phyloP scores from a whole-genome alignment of 2,329 filamentous ascomycete species.

The Cylindrodendrum hubeiense region DNA sequence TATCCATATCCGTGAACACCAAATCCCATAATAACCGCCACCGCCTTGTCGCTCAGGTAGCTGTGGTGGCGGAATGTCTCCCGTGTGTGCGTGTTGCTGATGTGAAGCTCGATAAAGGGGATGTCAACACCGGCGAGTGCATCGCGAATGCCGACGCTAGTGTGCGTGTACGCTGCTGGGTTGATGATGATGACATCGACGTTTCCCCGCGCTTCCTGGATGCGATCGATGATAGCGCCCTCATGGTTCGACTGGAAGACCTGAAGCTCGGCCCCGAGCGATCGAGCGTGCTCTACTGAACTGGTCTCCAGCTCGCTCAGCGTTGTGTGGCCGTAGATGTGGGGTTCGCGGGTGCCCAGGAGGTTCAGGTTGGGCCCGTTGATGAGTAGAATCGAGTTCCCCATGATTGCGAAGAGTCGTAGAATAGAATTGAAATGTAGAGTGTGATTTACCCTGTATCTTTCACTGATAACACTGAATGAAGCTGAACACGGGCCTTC shows the following conservation, averaged over 20 bases:
- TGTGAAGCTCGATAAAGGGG: constrained; percentile 83
- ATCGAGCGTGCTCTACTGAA: constrained; percentile 62
- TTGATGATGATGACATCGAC: constrained; percentile 81
- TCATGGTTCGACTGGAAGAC: constrained; percentile 84
- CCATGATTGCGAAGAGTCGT: background rate
- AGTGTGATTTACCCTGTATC: background rate
- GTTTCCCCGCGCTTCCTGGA: constrained; percentile 72
- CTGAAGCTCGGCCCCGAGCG: background rate
- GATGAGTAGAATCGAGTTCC: constrained; percentile 72
- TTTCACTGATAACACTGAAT: too few relatives aligned
- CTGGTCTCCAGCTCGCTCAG: constrained; percentile 69
- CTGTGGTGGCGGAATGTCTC: constrained; percentile 76
- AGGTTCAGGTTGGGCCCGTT: constrained; percentile 90
- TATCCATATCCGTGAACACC: constrained; percentile 18
- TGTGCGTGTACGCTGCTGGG: constrained; percentile 81
- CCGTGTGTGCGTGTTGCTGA: constrained; percentile 80
- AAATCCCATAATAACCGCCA: constrained; percentile 66
- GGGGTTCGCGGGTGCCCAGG: constrained; percentile 79
- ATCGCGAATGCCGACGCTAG: constrained; percentile 80
- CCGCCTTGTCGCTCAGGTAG: constrained; percentile 79
- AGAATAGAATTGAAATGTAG: background rate
- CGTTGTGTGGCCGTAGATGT: constrained; percentile 79
- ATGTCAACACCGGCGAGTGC: constrained; percentile 76
- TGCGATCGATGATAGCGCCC: constrained; percentile 78
- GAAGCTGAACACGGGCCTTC: too few relatives aligned